Base-by-base conservation (phyloP, 208 protist genomes). In the Wallacemonas rigidus region DNA sequence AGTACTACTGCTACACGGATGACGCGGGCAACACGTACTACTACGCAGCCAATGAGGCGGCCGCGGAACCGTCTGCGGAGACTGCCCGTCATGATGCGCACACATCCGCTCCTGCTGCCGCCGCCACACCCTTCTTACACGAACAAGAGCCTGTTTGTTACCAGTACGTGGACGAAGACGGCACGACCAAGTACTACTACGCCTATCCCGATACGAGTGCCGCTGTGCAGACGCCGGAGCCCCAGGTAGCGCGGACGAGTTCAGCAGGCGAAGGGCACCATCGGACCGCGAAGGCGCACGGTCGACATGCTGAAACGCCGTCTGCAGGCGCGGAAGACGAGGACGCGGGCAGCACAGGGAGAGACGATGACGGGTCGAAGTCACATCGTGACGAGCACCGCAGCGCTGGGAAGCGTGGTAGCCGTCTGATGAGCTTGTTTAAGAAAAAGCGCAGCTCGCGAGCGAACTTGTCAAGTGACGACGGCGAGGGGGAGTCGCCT, bases 1-100 rank as follows among this genome's bases (percentile, higher is more conserved):
- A 88, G 70, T 86, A 83, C 69, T 86, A 85, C 79, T 86, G 76
- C 72, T 89, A 88, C 74, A 82, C 74, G 35, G 80, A 82, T n/a
- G 84, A 86, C 54, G 76, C 80, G 35, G 86, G 81, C 8, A 65
- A 87, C 41, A 82, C 78, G 15, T 83, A 78, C 65, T 80, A 79
- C 72, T 83, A 85, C 55, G 71, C 77, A 7, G 62, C 77, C 39
- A 39, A 60, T 14, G 57, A 69, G 48, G 55, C 58, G 72, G 47
- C 70, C 36, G 55, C 71, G 40, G 47, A 39, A 41, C 48, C 57
- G 41, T 38, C 38, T 9, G 51, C 50, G 8, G 65, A 12, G 36
- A 15, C 38, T 1, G 36, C 56, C 7, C 36, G 5, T 4, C 8
- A n/a, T 5, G 56, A 4, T 0, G 36, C 56, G 7, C 3, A 3